phyloP scores from a whole-genome alignment of 441 rosid genomes.

The Jatropha podagrica region DNA sequence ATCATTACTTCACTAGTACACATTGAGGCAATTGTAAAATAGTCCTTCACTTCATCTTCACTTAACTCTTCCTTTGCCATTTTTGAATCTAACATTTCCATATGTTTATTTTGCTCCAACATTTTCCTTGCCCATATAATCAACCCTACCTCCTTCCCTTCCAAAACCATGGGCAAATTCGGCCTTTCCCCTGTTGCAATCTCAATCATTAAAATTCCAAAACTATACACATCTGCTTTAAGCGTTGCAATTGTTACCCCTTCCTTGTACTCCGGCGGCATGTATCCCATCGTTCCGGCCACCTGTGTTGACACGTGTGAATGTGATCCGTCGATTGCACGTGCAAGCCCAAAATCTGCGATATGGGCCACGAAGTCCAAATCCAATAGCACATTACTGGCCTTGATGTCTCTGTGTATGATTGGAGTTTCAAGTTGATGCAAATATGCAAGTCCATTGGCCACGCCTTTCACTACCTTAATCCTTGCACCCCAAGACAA shows the following conservation, averaged over 20 bases:
- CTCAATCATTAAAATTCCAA: conserved; percentile 82
- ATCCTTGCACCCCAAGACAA: conserved; percentile 61
- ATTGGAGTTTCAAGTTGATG: conserved; percentile 67
- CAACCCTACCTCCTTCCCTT: conserved; percentile 45
- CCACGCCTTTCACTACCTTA: conserved; percentile 55
- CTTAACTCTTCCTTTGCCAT: conserved; percentile 30
- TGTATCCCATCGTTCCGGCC: conserved; percentile 94
- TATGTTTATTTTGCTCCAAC: conserved; percentile 34
- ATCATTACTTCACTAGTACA: conserved; percentile 45
- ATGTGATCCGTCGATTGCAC: conserved; percentile 42
- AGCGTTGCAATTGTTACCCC: conserved; percentile 67
- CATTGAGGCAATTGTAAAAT: conserved; percentile 54
- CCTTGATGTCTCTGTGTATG: conserved; percentile 90
- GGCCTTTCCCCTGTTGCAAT: conserved; percentile 58
- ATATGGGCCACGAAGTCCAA: conserved; percentile 58
- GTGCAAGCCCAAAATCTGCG: conserved; percentile 82
- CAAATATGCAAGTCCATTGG: conserved; percentile 65
- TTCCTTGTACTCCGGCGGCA: conserved; percentile 92
- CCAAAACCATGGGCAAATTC: conserved; percentile 45
- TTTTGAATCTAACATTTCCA: conserved; percentile 56
- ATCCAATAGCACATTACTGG: conserved; percentile 70
- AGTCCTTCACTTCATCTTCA: conserved; percentile 44
- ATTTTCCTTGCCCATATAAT: conserved; percentile 57
- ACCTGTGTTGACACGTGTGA: conserved; percentile 89
- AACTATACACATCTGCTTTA: conserved; percentile 74